These are phyloP conservation scores for Rhizophora apiculata DNA, from an alignment of 345 rosid genomes.

Conservation along the genomic window DNA sequence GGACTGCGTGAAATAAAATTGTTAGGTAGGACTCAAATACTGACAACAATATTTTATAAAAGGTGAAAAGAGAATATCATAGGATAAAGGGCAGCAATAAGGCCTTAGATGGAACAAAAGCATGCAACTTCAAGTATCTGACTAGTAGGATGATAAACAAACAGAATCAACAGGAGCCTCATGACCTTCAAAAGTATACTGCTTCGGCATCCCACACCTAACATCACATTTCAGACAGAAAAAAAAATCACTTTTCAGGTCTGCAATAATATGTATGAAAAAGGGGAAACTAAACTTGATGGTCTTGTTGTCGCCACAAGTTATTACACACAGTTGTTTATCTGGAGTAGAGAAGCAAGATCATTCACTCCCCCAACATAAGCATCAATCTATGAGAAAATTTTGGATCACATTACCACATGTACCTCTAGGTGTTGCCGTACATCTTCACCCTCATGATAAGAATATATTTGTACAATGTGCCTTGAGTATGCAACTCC, in stretches of 20 bases:
- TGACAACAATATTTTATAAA: constrained; percentile 1
- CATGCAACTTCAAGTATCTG: neutral
- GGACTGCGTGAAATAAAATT: constrained; percentile 52
- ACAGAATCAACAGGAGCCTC: constrained; percentile 86
- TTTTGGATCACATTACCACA: too few species aligned
- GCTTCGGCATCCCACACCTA: constrained; percentile 89
- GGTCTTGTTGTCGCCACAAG: too few species aligned
- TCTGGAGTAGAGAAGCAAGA: constrained; percentile 76
- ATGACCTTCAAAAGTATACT: constrained; percentile 81
- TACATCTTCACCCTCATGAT: too few species aligned
- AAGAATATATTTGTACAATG: too few species aligned
- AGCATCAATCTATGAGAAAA: too few species aligned
- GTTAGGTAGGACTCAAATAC: constrained; percentile 2
- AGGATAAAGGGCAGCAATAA: constrained; percentile 1
- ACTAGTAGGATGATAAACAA: neutral
- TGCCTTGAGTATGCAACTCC: too few species aligned
- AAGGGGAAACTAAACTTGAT: too few species aligned
- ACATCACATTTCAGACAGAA: constrained; percentile 7
- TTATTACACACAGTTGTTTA: constrained; percentile 79
- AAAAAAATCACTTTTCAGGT: too few species aligned
- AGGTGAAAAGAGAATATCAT: constrained; percentile 22
- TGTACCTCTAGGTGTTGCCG: too few species aligned
- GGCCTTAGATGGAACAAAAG: constrained; percentile 9
- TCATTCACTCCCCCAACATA: constrained; percentile 78
- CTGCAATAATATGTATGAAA: too few species aligned